Percentiles rank a stretch among this genome's conserved stretches.
These are phyloP conservation scores for Peronospora destructor DNA, from an alignment of 352 stramenopile genomes.

Conservation along the genomic window DNA sequence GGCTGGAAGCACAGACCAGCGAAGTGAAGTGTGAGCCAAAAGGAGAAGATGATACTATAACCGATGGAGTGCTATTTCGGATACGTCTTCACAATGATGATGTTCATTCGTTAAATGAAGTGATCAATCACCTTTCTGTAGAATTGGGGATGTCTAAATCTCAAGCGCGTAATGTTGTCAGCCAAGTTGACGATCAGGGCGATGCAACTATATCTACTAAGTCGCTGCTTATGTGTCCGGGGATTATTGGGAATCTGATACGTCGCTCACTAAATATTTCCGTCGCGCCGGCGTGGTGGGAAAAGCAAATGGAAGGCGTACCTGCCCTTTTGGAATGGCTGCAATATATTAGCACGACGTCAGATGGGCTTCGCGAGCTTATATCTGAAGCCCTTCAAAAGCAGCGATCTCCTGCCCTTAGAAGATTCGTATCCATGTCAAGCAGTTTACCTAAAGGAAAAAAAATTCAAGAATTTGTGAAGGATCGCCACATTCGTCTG, in stretches of 20 bases:
- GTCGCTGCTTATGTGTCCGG: conserved; percentile 41
- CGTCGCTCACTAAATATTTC: conserved; percentile 67
- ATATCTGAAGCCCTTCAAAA: conserved; percentile 62
- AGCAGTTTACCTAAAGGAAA: conserved; percentile 18
- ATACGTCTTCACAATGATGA: conserved; percentile 85
- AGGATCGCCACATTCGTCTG: conserved; percentile 28
- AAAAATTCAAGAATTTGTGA: conserved; percentile 32
- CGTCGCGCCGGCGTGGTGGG: conserved; percentile 59
- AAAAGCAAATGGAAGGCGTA: conserved; percentile 51
- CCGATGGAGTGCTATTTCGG: conserved; percentile 27
- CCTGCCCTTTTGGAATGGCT: conserved; percentile 65
- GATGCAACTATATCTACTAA: conserved; percentile 42
- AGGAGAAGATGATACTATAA: conserved; percentile 2
- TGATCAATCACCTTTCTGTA: conserved; percentile 56
- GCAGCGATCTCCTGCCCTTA: conserved; percentile 30
- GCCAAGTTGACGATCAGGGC: conserved; percentile 52
- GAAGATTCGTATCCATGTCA: conserved; percentile 32
- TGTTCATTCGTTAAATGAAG: conserved; percentile 66
- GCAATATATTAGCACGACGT: conserved; percentile 52
- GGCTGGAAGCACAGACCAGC: conserved; percentile 16
- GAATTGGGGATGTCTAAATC: conserved; percentile 51
- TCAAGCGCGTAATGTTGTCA: conserved; percentile 40
- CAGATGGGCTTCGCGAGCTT: conserved; percentile 64
- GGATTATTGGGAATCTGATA: conserved; percentile 43
- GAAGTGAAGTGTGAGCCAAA: conserved; percentile 20